A percentile compares a stretch with the other conserved stretches of the same genome.
Evolutionary conservation across 176 grass and related monocot genomes (phyloP).

Genomic region (Coix lacrymajobi): DNA sequence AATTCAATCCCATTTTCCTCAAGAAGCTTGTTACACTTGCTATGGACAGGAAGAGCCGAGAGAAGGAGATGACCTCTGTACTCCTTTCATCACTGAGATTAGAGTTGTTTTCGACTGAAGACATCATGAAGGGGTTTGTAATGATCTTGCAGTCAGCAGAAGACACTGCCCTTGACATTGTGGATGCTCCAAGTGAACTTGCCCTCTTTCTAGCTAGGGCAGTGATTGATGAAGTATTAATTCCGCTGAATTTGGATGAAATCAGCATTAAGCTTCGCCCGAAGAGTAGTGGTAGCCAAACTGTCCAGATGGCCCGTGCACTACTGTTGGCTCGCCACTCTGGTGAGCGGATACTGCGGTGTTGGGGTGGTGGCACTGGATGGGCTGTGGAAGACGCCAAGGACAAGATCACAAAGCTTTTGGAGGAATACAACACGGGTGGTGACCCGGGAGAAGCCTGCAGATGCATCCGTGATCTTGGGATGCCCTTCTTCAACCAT

Average conservation of each 20-base stretch:
- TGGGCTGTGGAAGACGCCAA: constrained; percentile 88
- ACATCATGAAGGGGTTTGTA: constrained; percentile 77
- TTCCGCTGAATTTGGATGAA: constrained; percentile 69
- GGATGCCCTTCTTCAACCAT: constrained; percentile 91
- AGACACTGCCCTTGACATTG: constrained; percentile 67
- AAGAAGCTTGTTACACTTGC: constrained; percentile 76
- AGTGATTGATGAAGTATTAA: constrained; percentile 73
- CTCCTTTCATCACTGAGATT: constrained; percentile 77
- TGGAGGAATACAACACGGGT: constrained; percentile 71
- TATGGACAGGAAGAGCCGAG: constrained; percentile 78
- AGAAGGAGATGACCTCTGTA: constrained; percentile 85
- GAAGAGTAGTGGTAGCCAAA: constrained; percentile 52
- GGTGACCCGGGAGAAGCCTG: constrained; percentile 70
- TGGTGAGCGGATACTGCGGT: constrained; percentile 77
- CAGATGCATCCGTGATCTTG: constrained; percentile 73
- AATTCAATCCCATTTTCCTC: constrained; percentile 74
- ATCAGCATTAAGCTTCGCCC: constrained; percentile 55
- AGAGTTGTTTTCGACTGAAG: constrained; percentile 69
- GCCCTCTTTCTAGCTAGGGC: constrained; percentile 83
- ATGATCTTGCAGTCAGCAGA: constrained; percentile 78
- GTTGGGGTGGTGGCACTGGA: constrained; percentile 81
- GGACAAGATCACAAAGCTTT: constrained; percentile 75
- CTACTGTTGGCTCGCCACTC: constrained; percentile 67
- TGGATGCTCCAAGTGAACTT: constrained; percentile 81
- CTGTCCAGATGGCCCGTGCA: constrained; percentile 53